Base-by-base conservation (phyloP, 768 basidiomycete species). In the Hericium alpestre region DNA sequence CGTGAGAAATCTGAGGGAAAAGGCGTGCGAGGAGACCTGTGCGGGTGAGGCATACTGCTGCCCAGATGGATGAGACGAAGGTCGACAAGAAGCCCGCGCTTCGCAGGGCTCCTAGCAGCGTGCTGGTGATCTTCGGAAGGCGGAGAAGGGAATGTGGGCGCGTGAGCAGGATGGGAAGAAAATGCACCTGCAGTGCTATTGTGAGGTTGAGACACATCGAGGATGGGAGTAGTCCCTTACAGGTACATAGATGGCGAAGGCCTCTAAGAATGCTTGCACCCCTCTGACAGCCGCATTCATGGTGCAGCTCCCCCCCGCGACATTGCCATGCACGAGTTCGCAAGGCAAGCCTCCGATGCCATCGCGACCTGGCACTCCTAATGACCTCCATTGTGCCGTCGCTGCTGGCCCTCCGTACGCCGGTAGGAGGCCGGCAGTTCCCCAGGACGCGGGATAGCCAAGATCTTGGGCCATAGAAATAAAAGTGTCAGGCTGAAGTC, bases 261-360 rank as follows among this genome's bases (percentile, higher is more conserved):
- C 81, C 65, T 89, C 74, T 15, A 76, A 62, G 65, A 89, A 88
- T 0, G 79, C 86, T 53, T 73, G 74, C 12, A 72, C 50, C 13
- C 78, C 78, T 56, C 89, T 74, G 49, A 84, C 65, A 0, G 60
- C 61, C 2, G 78, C 73, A 65, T 90, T 90, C 38, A 76, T 75
- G 0, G 74, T 71, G 64, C 89, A 90, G 62, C 80, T 85, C 16
- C 70, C 69, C 27, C 74, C 74, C 4, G 78, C 78, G 39, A 81
- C 70, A n/a, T 73, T 67, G 10, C 79, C 81, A 62, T 91, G 89
- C 0, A 90, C 78, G 3, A 90, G 62, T 64, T 89, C 83, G 63
- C 89, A 91, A 1, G 89, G 89, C 7, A 90, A 59, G 1, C 89
- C 89, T 2, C 87, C 89, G 3, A 86, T 65, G 3, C 79, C 76